phyloP scores from a whole-genome alignment of 2,329 filamentous ascomycete genomes.

The Thielaviopsis euricoi region DNA sequence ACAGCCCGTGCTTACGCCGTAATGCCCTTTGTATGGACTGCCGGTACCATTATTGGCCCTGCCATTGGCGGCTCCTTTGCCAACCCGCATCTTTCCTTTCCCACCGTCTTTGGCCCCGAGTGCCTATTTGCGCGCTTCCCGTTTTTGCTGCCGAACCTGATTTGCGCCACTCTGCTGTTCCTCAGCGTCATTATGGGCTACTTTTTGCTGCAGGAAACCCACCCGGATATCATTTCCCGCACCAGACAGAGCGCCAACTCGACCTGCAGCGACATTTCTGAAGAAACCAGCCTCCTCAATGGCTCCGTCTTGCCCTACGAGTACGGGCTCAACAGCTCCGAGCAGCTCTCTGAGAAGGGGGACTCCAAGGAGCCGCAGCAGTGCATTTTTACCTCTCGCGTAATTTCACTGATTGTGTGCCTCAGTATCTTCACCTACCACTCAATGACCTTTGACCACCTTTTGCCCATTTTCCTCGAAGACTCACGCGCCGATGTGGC shows the following conservation, averaged over 20 bases:
- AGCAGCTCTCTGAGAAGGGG: slow-evolving; percentile 18
- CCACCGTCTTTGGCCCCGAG: slow-evolving; percentile 46
- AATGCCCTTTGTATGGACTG: slow-evolving; percentile 89
- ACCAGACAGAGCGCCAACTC: slow-evolving; percentile 15
- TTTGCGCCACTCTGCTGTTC: slow-evolving; percentile 62
- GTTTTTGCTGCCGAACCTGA: slow-evolving; percentile 75
- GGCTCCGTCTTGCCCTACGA: neutral
- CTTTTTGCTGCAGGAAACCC: slow-evolving; percentile 71
- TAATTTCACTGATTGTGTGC: slow-evolving; percentile 46
- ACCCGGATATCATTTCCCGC: slow-evolving; percentile 59
- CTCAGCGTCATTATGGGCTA: slow-evolving; percentile 69
- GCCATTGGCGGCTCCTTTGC: slow-evolving; percentile 79
- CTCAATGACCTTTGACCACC: slow-evolving; percentile 85
- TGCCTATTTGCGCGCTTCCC: slow-evolving; percentile 65
- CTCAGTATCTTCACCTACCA: slow-evolving; percentile 87
- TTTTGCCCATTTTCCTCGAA: slow-evolving; percentile 85
- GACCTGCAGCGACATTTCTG: slow-evolving; percentile 32
- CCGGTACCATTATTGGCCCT: slow-evolving; percentile 78
- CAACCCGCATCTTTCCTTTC: slow-evolving; percentile 59
- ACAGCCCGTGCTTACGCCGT: slow-evolving; percentile 69
- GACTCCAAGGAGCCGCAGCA: slow-evolving; percentile 8
- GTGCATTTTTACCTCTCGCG: slow-evolving; percentile 12
- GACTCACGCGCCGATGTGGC: slow-evolving; percentile 41
- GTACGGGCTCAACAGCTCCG: neutral
- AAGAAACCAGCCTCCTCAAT: slow-evolving; percentile 58